phyloP scores from a whole-genome alignment of 2,329 filamentous ascomycete genomes.

The Fusarium camptoceras region DNA sequence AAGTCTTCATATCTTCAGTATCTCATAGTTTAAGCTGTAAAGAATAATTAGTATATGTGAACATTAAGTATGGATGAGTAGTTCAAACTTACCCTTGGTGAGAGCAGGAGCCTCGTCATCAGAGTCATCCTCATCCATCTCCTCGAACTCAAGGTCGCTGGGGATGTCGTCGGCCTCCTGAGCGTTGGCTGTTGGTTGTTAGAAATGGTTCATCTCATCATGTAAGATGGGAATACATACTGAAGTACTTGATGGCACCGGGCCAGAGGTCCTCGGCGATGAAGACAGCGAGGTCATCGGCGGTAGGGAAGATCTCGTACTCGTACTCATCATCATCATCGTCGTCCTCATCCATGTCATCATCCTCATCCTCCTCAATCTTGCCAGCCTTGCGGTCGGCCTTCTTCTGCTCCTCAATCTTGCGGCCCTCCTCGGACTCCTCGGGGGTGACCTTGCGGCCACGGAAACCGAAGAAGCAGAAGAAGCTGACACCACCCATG shows the following conservation, averaged over 20 bases:
- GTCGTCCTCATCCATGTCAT: constrained; percentile 65
- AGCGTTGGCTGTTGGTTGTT: constrained; percentile 58
- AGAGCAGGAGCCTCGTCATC: constrained; percentile 54
- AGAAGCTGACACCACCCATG: constrained; percentile 81
- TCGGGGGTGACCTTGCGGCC: constrained; percentile 77
- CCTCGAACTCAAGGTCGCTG: constrained; percentile 76
- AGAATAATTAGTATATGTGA: constrained; percentile 34
- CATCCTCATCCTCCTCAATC: constrained; percentile 54
- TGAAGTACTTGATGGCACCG: constrained; percentile 89
- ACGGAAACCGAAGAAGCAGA: constrained; percentile 87
- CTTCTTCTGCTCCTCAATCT: constrained; percentile 70
- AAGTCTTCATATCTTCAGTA: constrained; percentile 19
- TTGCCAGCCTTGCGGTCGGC: constrained; percentile 62
- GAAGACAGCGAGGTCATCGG: constrained; percentile 82
- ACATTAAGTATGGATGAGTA: background rate
- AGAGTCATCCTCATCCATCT: constrained; percentile 60
- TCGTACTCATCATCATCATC: constrained; percentile 73
- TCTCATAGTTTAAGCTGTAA: constrained; percentile 39
- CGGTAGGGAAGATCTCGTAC: constrained; percentile 88
- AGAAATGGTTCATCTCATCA: constrained; percentile 42
- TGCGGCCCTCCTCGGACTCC: constrained; percentile 72
- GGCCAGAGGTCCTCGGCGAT: constrained; percentile 92
- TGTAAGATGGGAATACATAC: constrained; percentile 64
- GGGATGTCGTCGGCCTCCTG: constrained; percentile 73
- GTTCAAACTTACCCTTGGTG: constrained; percentile 59